Percentiles rank a stretch among this genome's conserved stretches.
Conservation (phyloP, 2,329 filamentous ascomycete species). For the Cladophialophora bantiana region DNA sequence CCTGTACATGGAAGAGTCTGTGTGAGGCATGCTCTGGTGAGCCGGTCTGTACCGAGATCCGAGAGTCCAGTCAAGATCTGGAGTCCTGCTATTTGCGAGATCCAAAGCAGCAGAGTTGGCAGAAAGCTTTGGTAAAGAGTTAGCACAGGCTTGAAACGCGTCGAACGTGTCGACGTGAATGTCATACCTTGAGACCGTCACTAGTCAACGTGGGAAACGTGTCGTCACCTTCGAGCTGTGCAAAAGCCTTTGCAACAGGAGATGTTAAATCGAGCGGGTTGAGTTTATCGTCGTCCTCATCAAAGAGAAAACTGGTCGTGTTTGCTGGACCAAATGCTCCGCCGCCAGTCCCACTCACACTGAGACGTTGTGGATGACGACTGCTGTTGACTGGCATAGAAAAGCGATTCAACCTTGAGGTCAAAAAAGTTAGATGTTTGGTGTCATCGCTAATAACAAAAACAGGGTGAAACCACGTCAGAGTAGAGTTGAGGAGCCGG, state of each 20-base stretch:
- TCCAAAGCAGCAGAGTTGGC: conserved; percentile 82
- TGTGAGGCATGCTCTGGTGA: conserved; percentile 66
- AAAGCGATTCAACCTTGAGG: conserved; percentile 78
- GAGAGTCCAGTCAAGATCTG: conserved; percentile 69
- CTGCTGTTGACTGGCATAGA: conserved; percentile 83
- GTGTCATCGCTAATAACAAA: conserved; percentile 10
- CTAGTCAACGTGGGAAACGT: conserved; percentile 77
- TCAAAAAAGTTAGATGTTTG: conserved; percentile 34
- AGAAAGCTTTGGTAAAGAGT: conserved; percentile 68
- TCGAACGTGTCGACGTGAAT: conserved; percentile 1
- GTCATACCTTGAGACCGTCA: conserved; percentile 51
- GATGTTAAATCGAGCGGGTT: conserved; percentile 51
- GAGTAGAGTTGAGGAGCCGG: conserved; percentile 16
- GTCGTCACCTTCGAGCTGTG: conserved; percentile 77
- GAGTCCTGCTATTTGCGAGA: conserved; percentile 73
- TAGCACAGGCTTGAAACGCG: conserved; percentile 15
- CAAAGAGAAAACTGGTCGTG: conserved; percentile 84
- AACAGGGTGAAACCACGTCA: conserved; percentile 6
- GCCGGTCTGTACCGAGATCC: conserved; percentile 73
- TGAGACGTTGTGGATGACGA: conserved; percentile 35
- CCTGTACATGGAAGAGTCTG: conserved; percentile 54
- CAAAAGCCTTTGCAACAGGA: conserved; percentile 71
- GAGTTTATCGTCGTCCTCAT: conserved; percentile 77
- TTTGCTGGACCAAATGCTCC: conserved; percentile 72
- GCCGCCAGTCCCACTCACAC: conserved; percentile 25